Evolutionary conservation across 140 eudicot genomes (phyloP).

Genomic region (Senecio squalidus): DNA sequence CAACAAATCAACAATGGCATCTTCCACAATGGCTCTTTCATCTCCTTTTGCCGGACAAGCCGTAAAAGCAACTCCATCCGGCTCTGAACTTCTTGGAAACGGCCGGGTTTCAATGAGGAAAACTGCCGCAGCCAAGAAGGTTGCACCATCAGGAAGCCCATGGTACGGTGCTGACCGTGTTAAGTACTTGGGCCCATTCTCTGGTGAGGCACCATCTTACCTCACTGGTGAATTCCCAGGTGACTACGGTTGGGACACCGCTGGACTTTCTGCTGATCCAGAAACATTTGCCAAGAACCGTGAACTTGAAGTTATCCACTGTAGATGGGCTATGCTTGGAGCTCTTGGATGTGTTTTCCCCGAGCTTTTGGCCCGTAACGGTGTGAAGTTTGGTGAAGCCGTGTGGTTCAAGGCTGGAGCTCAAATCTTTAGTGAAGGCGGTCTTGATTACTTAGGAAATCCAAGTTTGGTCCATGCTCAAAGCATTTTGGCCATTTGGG

Average conservation of each 20-base stretch:
- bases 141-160: constrained; percentile 43
- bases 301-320: constrained; percentile 61
- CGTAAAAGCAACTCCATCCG: constrained; percentile 25
- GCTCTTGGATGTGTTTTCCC: constrained; percentile 79
- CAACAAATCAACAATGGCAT: constrained; percentile 33
- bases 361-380: constrained; percentile 75
- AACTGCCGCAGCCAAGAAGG: constrained; percentile 31
- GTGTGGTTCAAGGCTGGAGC: constrained; percentile 86
- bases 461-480: constrained; percentile 75
- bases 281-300: constrained; percentile 56
- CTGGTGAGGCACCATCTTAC: constrained; percentile 60
- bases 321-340: constrained; percentile 70
- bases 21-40: constrained; percentile 41
- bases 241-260: constrained; percentile 66
- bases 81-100: constrained; percentile 26
- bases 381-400: constrained; percentile 80
- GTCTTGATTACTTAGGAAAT: constrained; percentile 77
- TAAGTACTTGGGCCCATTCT: constrained; percentile 62
- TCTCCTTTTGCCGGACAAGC: constrained; percentile 39
- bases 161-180: constrained; percentile 53
- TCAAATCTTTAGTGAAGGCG: constrained; percentile 79
- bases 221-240: constrained; percentile 63
- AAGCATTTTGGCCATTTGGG: constrained; percentile 85
- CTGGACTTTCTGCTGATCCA: constrained; percentile 54
- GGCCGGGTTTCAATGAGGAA: constrained; percentile 28